Evolutionary conservation across 148 eudicot species (phyloP).

Genomic region (Talinum fruticosum): DNA sequence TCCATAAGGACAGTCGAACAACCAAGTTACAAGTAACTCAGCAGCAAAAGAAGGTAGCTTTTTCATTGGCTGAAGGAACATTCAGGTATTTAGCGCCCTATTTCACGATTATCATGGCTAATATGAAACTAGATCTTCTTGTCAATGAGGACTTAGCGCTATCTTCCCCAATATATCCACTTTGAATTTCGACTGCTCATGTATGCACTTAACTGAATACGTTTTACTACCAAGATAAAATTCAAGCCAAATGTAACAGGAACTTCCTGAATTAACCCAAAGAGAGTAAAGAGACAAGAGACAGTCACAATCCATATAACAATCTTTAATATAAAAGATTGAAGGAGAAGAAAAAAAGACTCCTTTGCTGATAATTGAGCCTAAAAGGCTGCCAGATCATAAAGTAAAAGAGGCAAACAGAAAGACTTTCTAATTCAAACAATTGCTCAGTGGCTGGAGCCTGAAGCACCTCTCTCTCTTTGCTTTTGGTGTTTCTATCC

Average conservation of each 20-base stretch:
- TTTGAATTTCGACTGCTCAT: neutral
- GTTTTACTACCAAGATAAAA: neutral
- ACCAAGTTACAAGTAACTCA: neutral
- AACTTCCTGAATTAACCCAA: constrained; percentile 1
- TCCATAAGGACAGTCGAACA: neutral
- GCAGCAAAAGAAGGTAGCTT: neutral
- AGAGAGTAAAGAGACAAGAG: too few relatives aligned
- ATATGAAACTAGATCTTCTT: neutral
- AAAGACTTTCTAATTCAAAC: neutral
- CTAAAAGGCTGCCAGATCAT: neutral
- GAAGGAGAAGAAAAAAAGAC: neutral
- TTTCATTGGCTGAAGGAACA: neutral
- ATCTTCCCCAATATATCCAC: neutral
- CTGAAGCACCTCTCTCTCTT: neutral
- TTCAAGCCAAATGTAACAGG: neutral
- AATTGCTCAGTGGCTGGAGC: neutral
- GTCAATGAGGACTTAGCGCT: neutral
- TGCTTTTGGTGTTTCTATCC: neutral
- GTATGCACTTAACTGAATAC: neutral
- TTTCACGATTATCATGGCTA: neutral
- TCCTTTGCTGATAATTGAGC: neutral
- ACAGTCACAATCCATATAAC: neutral
- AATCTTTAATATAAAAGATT: neutral
- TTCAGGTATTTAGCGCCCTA: neutral
- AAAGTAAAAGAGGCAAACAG: neutral